Percentiles rank a stretch among this genome's conserved stretches.
phyloP scores from a whole-genome alignment of 306 rosid genomes.

The Malus asiatica region DNA sequence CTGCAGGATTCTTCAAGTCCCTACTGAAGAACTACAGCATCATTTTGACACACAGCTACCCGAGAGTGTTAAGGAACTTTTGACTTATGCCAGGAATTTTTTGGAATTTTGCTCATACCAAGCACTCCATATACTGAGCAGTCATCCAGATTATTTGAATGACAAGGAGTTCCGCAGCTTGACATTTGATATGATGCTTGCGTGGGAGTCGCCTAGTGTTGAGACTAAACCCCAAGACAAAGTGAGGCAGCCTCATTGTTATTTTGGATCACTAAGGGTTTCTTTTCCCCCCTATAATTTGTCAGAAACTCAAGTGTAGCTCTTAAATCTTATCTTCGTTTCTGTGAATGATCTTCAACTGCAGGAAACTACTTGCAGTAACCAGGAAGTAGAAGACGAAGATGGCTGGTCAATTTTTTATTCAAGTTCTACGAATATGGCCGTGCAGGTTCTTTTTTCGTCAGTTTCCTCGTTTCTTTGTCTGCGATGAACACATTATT shows the following conservation, averaged over 20 bases:
- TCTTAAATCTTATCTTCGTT: not conserved
- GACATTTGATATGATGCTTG: constrained; percentile 88
- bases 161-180: constrained; percentile 56
- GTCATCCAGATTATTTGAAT: constrained; percentile 43
- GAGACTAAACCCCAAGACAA: constrained; percentile 28
- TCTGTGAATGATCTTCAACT: constrained; percentile 20
- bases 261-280: not conserved
- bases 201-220: constrained; percentile 79
- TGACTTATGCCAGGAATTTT: constrained; percentile 60
- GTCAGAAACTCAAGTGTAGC: not conserved
- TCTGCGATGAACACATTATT: constrained; percentile 1
- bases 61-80: constrained; percentile 43
- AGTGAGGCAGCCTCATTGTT: constrained; percentile 33
- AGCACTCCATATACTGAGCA: constrained; percentile 39
- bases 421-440: constrained; percentile 75
- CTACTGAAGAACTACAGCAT: constrained; percentile 58
- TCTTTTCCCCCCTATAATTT: not conserved
- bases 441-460: constrained; percentile 53
- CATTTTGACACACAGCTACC: constrained; percentile 64
- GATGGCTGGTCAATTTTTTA: constrained; percentile 75
- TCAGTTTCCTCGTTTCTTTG: constrained; percentile 9
- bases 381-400: constrained; percentile 43
- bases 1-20: constrained; percentile 57
- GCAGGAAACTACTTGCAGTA: constrained; percentile 44
- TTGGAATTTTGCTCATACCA: constrained; percentile 70